Percentiles rank a stretch among this genome's conserved stretches.
phyloP scores from a whole-genome alignment of 306 rosid genomes.

The Aeschynomene evenia region DNA sequence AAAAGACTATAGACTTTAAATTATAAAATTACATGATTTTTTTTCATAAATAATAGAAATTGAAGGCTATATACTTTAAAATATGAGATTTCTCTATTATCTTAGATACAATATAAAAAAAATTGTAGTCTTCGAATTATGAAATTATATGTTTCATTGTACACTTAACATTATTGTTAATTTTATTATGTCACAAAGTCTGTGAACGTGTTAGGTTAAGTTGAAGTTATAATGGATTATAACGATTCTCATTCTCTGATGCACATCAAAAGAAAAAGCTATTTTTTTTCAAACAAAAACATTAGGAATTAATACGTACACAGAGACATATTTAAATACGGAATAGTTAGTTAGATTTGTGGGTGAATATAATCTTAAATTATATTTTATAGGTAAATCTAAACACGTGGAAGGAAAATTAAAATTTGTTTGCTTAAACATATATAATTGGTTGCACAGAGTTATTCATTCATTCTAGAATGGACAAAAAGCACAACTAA shows the following conservation, averaged over 20 bases:
- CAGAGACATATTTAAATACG: neutral
- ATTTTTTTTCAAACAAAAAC: neutral
- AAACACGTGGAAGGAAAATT: neutral
- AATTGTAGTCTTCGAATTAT: too few relatives aligned
- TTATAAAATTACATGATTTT: too few relatives aligned
- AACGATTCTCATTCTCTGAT: slow-evolving; percentile 6
- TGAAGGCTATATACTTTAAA: too few relatives aligned
- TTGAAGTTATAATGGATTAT: neutral
- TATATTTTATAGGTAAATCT: neutral
- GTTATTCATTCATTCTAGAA: slow-evolving; percentile 14
- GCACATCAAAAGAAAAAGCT: neutral
- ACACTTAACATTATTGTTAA: too few relatives aligned
- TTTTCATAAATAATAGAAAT: too few relatives aligned
- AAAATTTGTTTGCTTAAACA: neutral
- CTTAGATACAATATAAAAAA: too few relatives aligned
- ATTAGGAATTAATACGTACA: neutral
- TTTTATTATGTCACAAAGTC: neutral
- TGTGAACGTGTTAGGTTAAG: neutral
- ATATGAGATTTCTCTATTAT: too few relatives aligned
- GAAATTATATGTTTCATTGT: too few relatives aligned
- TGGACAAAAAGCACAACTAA: neutral
- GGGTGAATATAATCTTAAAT: slow-evolving; percentile 15
- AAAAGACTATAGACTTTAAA: too few relatives aligned
- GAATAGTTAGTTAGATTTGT: neutral
- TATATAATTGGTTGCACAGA: neutral